These are phyloP conservation scores for Sporothrix humicola DNA, from an alignment of 2,329 filamentous ascomycete species.

Conservation along the genomic window DNA sequence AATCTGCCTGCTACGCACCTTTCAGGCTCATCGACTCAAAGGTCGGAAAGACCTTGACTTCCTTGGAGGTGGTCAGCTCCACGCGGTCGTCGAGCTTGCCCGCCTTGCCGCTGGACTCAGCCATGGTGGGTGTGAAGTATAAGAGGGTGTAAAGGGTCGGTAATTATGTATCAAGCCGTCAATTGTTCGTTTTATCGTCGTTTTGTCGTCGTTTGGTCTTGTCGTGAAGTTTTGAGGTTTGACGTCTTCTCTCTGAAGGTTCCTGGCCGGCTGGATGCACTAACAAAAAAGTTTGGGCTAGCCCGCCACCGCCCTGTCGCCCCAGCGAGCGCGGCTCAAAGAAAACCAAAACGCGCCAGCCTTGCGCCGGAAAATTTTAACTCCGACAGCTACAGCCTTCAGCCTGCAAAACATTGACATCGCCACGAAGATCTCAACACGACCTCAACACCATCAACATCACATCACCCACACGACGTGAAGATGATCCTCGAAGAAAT, in stretches of 20 bases:
- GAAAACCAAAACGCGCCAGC: slow-evolving; percentile 20
- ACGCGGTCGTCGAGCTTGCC: slow-evolving; percentile 85
- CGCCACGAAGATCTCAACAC: neutral
- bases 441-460: neutral
- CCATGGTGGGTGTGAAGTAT: slow-evolving; percentile 66
- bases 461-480: slow-evolving; percentile 35
- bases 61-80: slow-evolving; percentile 98
- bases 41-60: slow-evolving; percentile 92
- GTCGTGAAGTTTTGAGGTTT: neutral
- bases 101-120: slow-evolving; percentile 68
- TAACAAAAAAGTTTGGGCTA: slow-evolving; percentile 34
- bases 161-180: neutral
- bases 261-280: slow-evolving; percentile 7
- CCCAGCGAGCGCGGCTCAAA: neutral
- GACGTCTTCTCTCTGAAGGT: neutral
- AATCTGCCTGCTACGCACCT: slow-evolving; percentile 51
- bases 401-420: neutral
- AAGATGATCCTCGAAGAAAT: slow-evolving; percentile 89
- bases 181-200: slow-evolving; percentile 1
- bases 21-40: slow-evolving; percentile 97
- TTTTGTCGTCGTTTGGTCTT: slow-evolving; percentile 5
- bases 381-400: slow-evolving; percentile 19
- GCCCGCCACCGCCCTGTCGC: slow-evolving; percentile 10
- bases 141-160: neutral
- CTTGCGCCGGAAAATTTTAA: slow-evolving; percentile 35